Evolutionary conservation across 768 basidiomycete genomes (phyloP), one percentile per base, ranked within the genome.

Genomic region (Kwoniella europaea): DNA sequence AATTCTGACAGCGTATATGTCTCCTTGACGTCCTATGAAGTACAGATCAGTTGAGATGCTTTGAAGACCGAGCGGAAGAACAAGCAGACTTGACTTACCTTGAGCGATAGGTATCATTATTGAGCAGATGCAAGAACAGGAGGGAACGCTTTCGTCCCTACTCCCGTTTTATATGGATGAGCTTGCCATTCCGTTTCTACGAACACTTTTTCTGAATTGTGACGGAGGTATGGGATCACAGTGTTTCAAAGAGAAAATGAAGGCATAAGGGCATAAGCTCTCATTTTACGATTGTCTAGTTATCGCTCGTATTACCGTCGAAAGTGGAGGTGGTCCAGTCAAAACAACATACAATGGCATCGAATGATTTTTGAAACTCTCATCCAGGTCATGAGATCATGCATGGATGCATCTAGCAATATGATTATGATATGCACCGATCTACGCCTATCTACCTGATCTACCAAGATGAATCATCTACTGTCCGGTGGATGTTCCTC

Each of bases 61-160:
- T 27, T 27, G 4, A 27, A 2, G 1, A 35, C 35, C 7, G 35
- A 6, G 7, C 5, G 35, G 35, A 35, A 35, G 35, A 9, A 35
- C 7, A 35, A 35, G 35, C 35, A 35, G 35, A 42, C 10, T 9
- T 29, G 4, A 50, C 62, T 53, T n/a, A 63, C 62, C 62, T 20
- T 63, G 62, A 63, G 44, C 62, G 3, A 63, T 53, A 10, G 62
- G 62, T 53, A 63, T 63, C 62, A 63, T 63, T 24, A 16, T 63
- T 53, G n/a, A 46, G 18, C 18, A 50, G 20, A 18, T 29, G 16
- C 13, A n/a, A 18, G n/a, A 43, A 7, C 16, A 15, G 35, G 3
- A 6, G 4, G 24, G 16, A n/a, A 61, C 18, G 22, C 16, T 52
- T 20, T 52, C 50, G 20, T 52, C 50, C 15, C 50, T 15, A 10